A percentile compares a stretch with the other conserved stretches of the same genome.
Conservation (phyloP, 2,329 filamentous ascomycete species). For the Botrytis fabae region DNA sequence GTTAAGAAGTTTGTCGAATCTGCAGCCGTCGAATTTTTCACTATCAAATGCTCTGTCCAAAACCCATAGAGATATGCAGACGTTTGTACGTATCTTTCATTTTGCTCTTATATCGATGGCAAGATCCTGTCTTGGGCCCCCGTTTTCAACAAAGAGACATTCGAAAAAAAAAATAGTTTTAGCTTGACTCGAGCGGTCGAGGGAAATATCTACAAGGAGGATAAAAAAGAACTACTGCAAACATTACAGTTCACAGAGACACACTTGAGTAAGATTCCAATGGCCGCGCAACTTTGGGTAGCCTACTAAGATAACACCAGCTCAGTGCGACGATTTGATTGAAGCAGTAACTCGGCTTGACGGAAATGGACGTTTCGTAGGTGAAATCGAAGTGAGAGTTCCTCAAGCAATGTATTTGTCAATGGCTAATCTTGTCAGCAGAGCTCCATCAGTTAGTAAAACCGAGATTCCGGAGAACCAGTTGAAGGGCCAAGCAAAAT, state of each 20-base stretch:
- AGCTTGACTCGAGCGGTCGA: neutral
- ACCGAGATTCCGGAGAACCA: neutral
- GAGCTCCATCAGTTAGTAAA: neutral
- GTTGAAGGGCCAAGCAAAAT: slow-evolving; percentile 14
- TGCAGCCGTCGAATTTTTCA: neutral
- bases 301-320: neutral
- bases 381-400: neutral
- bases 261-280: neutral
- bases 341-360: neutral
- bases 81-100: neutral
- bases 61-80: neutral
- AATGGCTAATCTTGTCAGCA: neutral
- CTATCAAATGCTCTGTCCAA: neutral
- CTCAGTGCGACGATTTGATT: neutral
- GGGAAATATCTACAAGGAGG: neutral
- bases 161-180: neutral
- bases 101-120: neutral
- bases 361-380: neutral
- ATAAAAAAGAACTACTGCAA: neutral
- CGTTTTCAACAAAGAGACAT: neutral
- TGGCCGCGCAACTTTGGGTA: neutral
- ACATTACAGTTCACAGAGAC: neutral
- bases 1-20: slow-evolving; percentile 9
- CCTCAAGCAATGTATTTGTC: neutral
- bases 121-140: neutral